Base-by-base conservation (phyloP, 192 early-diverging fungal genomes). In the Coemansia sp. region DNA sequence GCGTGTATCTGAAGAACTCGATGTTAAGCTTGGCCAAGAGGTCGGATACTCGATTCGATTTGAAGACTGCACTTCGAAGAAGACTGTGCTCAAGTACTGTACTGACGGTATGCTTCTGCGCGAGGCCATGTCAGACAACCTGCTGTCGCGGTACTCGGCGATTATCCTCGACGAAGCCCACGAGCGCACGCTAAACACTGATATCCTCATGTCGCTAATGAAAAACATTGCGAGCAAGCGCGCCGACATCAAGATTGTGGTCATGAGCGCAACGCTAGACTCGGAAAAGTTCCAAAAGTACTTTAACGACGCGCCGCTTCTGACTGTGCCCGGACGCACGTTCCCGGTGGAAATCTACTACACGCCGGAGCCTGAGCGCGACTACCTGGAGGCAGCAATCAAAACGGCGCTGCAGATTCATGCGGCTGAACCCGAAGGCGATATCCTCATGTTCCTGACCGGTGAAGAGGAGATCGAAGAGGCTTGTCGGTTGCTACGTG, bases 401-500 rank as follows among this genome's bases (percentile, higher is more conserved):
- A 89, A 92, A 49, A 98, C 97, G 1, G 92, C 90, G 14, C 84
- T 98, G 62, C 93, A 96, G 77, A 95, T 98, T 59, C 97, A 99
- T 79, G 85, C 88, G 1, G 89, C 88, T 17, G 94, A 97, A 72
- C 91, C 92, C 39, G 87, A 88, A n/a, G 98, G 98, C 17, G 96
- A 98, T 75, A 94, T 99, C 27, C 84, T 99, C 29, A 65, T 99
- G 60, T 99, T 99, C 75, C 75, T 99, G 61, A 98, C 98, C 12
- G 98, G 98, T 75, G 94, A 98, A 67, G 95, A 98, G 61, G 97
- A 99, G 75, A 99, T 99, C 66, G 95, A 97, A 76, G 92, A 96
- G 53, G 94, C 95, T 0, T 97, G 94, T 66, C 78, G 86, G 35
- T 89, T 93, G 59, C 88, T 99, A 58, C 83, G 86, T 17, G 85